Percentiles rank a stretch among this genome's conserved stretches.
Evolutionary conservation across 192 early-diverging fungal species (phyloP).

Genomic region (Coemansia sp.): DNA sequence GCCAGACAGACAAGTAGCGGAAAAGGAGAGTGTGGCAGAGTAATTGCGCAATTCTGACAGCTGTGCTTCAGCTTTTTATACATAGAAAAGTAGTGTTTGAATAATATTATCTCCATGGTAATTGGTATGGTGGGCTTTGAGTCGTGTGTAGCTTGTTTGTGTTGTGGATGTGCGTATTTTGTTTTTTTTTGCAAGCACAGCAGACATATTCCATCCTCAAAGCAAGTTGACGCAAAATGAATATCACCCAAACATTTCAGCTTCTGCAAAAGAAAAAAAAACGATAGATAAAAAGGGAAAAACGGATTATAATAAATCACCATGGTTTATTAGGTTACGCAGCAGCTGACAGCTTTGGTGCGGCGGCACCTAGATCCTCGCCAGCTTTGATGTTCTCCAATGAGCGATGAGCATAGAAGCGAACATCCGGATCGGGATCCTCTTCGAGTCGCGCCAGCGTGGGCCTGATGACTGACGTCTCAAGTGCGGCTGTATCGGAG

Average conservation of each 20-base stretch:
- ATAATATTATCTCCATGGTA: too few species aligned
- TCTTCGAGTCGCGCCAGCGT: constrained; percentile 80
- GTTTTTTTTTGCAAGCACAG: too few species aligned
- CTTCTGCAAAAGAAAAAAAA: too few species aligned
- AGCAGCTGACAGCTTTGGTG: not conserved
- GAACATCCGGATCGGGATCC: constrained; percentile 92
- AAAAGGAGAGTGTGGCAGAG: not conserved
- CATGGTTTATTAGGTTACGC: not conserved
- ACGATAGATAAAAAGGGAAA: too few species aligned
- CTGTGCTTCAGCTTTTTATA: not conserved
- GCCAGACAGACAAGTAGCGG: not conserved
- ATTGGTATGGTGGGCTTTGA: too few species aligned
- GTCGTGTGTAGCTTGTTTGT: too few species aligned
- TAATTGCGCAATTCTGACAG: not conserved
- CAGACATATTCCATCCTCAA: too few species aligned
- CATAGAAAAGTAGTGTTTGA: too few species aligned
- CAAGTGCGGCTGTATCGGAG: constrained; percentile 60
- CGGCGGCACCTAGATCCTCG: not conserved
- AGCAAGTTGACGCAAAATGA: too few species aligned
- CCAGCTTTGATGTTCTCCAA: constrained; percentile 34
- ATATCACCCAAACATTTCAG: too few species aligned
- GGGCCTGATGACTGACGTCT: constrained; percentile 75
- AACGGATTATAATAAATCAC: too few species aligned
- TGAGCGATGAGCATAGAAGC: constrained; percentile 87
- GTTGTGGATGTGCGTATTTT: too few species aligned